Evolutionary conservation across 2,329 filamentous ascomycete genomes (phyloP), one percentile per base, ranked within the genome.

Genomic region (Diaporthe vaccinii): DNA sequence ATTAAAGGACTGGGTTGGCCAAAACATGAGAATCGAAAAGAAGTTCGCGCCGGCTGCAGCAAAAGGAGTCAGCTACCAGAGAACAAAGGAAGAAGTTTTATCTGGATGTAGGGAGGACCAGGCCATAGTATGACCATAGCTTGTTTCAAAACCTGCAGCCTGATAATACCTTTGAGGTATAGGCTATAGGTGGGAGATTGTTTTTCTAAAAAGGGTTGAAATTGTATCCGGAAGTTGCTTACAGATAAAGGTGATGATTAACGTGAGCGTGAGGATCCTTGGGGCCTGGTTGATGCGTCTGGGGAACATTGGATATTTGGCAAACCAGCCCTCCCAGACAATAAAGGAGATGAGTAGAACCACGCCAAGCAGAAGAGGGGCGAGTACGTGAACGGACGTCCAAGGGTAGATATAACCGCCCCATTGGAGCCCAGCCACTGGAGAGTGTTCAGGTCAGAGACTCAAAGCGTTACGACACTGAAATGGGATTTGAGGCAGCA

Each of bases 1-100:
- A 77, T 92, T 92, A 83, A 90, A 92, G 1, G 89, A 88, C 81
- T 93, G 89, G 0, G 90, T 91, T 7, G 90, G 90, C 91, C 91
- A 93, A 80, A 93, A 91, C 80, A 89, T 85, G 39, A 90, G 80
- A 20, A 89, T 83, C 0, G 87, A 87, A 79, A 90, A 89, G 82
- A 90, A 91, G 79, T 91, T 91, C 75, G 88, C 88, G 5, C 90
- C 90, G 9, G 88, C n/a, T n/a, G n/a, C n/a, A n/a, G n/a, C n/a
- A n/a, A n/a, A n/a, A n/a, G n/a, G n/a, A n/a, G n/a, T n/a, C n/a
- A n/a, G n/a, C n/a, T n/a, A n/a, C n/a, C n/a, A n/a, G n/a, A n/a
- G n/a, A n/a, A n/a, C n/a, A n/a, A n/a, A n/a, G n/a, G n/a, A n/a
- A n/a, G n/a, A n/a, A n/a, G n/a, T n/a, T n/a, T n/a, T n/a, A n/a